Base-by-base conservation (phyloP, 1,139 yeast genomes). In the Yamadazyma sp. region DNA sequence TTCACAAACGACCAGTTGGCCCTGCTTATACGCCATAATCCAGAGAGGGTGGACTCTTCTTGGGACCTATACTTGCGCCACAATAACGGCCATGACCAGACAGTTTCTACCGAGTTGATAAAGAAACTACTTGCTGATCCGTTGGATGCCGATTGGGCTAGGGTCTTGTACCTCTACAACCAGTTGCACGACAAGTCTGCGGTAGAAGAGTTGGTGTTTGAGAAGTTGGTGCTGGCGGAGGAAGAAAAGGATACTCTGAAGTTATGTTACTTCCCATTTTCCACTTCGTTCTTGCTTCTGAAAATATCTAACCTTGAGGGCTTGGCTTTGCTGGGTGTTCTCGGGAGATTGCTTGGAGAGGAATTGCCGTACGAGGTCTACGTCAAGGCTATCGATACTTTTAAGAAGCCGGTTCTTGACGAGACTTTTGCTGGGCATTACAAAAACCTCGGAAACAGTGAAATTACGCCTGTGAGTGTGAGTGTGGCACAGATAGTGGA, bases 21-120 rank as follows among this genome's bases (percentile, higher is more conserved):
- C 14, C 45, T 57, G 12, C 52, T 69, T 16, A 58, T 72, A 12
- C 45, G 49, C 10, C 47, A 55, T 23, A 72, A 72, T 43, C 75
- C 76, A 0, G 76, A 74, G 15, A 50, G 77, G 41, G 76, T 66
- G 1, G 60, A 57, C 41, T 47, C 54, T 20, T 55, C 70, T 24
- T 56, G 62, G 57, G 74, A 70, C 15, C 50, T 72, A 30, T 59
- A 57, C 37, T 46, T 55, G 22, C 58, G 58, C 34, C 66, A 66
- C 38, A 23, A 23, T 3, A 39, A 33, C 5, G 40, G 36, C 17
- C 41, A 44, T 5, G 37, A 23, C 18, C 35, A 39, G 11, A 3
- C 17, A n/a, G 46, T 45, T 11, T 41, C 36, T 32, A 30, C 31
- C 2, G 42, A 35, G 8, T 36, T 44, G 18, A 36, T 44, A 5